Conservation (phyloP, 192 early-diverging fungal species). For the Powellomyces hirtus region DNA sequence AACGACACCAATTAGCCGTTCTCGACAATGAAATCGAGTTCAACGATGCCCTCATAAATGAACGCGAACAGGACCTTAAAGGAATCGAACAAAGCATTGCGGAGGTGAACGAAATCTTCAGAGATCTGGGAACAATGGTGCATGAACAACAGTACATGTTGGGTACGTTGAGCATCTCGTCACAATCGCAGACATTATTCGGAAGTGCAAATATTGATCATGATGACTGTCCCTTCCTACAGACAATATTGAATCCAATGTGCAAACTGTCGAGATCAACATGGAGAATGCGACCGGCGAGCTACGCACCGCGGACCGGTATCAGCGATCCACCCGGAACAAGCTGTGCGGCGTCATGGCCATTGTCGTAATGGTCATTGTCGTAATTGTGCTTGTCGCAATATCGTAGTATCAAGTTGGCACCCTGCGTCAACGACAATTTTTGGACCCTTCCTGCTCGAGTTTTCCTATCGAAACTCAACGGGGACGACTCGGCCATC, state of each 20-base stretch:
- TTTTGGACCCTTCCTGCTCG: no score
- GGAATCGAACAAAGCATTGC: slow-evolving; percentile 91
- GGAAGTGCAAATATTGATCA: not conserved
- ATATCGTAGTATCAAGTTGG: no score
- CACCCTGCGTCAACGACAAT: no score
- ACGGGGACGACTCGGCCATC: no score
- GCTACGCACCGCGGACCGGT: slow-evolving; percentile 71
- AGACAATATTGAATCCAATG: slow-evolving; percentile 96
- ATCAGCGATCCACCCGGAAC: slow-evolving; percentile 76
- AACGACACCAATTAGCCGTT: slow-evolving; percentile 53
- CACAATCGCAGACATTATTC: not conserved
- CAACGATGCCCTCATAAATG: slow-evolving; percentile 90
- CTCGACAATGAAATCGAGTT: slow-evolving; percentile 91
- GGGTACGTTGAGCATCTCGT: slow-evolving; percentile 48
- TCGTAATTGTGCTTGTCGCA: slow-evolving; percentile 72
- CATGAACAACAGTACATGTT: slow-evolving; percentile 93
- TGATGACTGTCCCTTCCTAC: not conserved
- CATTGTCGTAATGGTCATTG: slow-evolving; percentile 69
- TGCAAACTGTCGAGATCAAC: slow-evolving; percentile 76
- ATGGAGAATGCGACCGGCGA: slow-evolving; percentile 79
- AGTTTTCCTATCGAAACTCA: no score
- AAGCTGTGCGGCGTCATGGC: slow-evolving; percentile 82
- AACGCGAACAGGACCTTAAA: slow-evolving; percentile 89
- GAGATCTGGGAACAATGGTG: slow-evolving; percentile 94
- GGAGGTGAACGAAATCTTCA: slow-evolving; percentile 96